Evolutionary conservation across 768 basidiomycete species (phyloP).

Genomic region (Cyclocybe aegerita): DNA sequence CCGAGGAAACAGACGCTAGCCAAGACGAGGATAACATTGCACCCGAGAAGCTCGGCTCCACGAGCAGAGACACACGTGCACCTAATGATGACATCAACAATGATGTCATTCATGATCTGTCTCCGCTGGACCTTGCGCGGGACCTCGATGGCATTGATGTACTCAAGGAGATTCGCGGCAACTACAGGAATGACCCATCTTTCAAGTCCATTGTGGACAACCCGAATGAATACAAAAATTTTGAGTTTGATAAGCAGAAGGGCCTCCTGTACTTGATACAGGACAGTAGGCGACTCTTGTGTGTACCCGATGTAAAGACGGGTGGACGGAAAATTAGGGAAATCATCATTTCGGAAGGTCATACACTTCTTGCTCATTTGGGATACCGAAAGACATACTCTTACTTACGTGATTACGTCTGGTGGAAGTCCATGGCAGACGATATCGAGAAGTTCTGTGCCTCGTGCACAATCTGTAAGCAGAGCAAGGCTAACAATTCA

Average conservation of each 20-base stretch:
- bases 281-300: neutral
- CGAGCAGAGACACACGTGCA: too few species aligned
- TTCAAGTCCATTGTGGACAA: constrained; percentile 6
- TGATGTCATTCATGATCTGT: neutral
- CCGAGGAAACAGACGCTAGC: neutral
- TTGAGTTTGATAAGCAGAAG: constrained; percentile 3
- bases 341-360: constrained; percentile 6
- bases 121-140: neutral
- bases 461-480: constrained; percentile 4
- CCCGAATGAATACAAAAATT: constrained; percentile 11
- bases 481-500: constrained; percentile 3
- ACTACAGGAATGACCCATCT: constrained; percentile 4
- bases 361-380: constrained; percentile 4
- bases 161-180: neutral
- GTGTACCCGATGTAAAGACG: neutral
- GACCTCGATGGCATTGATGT: constrained; percentile 3
- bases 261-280: constrained; percentile 5
- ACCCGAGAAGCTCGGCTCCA: too few species aligned
- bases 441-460: constrained; percentile 5
- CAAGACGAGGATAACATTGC: too few species aligned
- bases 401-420: constrained; percentile 5
- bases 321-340: constrained; percentile 1
- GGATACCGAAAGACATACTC: constrained; percentile 2
- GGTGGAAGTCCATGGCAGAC: constrained; percentile 7
- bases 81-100: too few species aligned